These are phyloP conservation scores for Pseudopediastrum boryanum DNA, from an alignment of 139 green algal species.

Conservation along the genomic window DNA sequence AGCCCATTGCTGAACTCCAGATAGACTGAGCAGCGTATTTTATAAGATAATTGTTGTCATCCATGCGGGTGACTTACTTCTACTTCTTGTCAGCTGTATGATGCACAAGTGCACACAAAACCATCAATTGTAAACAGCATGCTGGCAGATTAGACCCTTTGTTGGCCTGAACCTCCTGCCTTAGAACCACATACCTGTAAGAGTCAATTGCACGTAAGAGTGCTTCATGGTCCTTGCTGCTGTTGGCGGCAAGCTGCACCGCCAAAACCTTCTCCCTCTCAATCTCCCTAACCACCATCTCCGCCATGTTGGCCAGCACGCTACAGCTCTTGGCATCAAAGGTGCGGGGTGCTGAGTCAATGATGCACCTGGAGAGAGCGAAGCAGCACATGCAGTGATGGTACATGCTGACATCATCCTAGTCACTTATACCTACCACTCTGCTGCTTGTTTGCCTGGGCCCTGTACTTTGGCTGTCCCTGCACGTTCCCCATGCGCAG, in stretches of 20 bases:
- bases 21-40: too few relatives aligned
- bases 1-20: too few relatives aligned
- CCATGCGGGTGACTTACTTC: too few relatives aligned
- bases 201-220: constrained; percentile 69
- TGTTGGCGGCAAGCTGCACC: constrained; percentile 38
- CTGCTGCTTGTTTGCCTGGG: too few relatives aligned
- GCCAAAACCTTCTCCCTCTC: constrained; percentile 79
- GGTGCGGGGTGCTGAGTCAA: constrained; percentile 73
- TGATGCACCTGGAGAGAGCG: constrained; percentile 67
- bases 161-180: background rate
- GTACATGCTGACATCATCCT: too few relatives aligned
- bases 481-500: too few relatives aligned
- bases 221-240: constrained; percentile 44
- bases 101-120: too few relatives aligned
- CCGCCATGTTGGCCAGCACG: constrained; percentile 83
- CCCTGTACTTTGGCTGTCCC: too few relatives aligned
- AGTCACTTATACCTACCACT: too few relatives aligned
- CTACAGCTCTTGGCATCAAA: constrained; percentile 76
- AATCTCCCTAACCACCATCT: constrained; percentile 86
- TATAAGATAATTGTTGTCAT: too few relatives aligned
- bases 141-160: background rate
- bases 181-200: constrained; percentile 61
- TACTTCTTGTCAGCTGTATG: too few relatives aligned
- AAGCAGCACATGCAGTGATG: background rate
- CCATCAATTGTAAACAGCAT: too few relatives aligned